Evolutionary conservation across 768 basidiomycete genomes (phyloP).

Genomic region (Panaeolus cyanescens): DNA sequence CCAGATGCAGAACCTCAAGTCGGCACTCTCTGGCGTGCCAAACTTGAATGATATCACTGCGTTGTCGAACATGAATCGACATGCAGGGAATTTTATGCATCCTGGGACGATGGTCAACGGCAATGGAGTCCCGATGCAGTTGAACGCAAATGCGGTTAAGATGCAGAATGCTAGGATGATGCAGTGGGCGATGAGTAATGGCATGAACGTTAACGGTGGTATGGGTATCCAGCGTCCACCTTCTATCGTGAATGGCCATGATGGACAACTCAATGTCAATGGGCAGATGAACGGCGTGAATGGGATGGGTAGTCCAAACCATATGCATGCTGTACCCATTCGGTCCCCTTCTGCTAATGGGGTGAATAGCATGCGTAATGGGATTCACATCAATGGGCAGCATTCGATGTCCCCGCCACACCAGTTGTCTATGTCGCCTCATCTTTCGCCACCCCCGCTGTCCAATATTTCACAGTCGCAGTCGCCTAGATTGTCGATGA

Average conservation of each 20-base stretch:
- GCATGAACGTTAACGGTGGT: slow-evolving; percentile 14
- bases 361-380: slow-evolving; percentile 28
- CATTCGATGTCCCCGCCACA: slow-evolving; percentile 53
- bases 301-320: slow-evolving; percentile 25
- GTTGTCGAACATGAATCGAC: slow-evolving; percentile 27
- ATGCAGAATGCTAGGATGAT: slow-evolving; percentile 37
- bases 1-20: slow-evolving; percentile 62
- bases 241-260: slow-evolving; percentile 34
- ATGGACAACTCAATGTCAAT: slow-evolving; percentile 17
- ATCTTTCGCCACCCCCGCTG: slow-evolving; percentile 40
- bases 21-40: slow-evolving; percentile 47
- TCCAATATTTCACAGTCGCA: slow-evolving; percentile 46
- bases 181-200: slow-evolving; percentile 35
- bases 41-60: slow-evolving; percentile 32
- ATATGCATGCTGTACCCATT: slow-evolving; percentile 35
- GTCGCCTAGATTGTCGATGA: slow-evolving; percentile 53
- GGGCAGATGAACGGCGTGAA: slow-evolving; percentile 15
- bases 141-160: not conserved
- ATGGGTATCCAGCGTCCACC: slow-evolving; percentile 26
- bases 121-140: slow-evolving; percentile 22
- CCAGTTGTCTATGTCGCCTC: slow-evolving; percentile 32
- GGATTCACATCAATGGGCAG: slow-evolving; percentile 40
- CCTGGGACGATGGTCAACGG: slow-evolving; percentile 15
- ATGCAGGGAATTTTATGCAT: slow-evolving; percentile 1
- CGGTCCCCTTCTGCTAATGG: slow-evolving; percentile 63